phyloP scores from a whole-genome alignment of 1,284 basidiomycete genomes.

The Cutaneotrichosporon cavernicola region DNA sequence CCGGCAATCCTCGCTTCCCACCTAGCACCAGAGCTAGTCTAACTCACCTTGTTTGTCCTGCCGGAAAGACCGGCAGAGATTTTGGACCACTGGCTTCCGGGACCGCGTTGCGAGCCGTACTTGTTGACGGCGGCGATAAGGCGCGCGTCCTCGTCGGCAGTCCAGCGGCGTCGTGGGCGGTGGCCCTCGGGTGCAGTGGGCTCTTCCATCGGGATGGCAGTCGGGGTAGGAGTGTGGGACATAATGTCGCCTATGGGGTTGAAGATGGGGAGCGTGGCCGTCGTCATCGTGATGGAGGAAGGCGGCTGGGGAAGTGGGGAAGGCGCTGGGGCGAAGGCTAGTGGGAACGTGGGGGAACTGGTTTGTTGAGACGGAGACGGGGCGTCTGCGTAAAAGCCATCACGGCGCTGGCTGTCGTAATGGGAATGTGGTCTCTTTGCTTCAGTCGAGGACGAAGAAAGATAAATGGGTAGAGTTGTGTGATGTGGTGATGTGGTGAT shows the following conservation, averaged over 20 bases:
- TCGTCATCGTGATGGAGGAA: neutral
- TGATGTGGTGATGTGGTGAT: neutral
- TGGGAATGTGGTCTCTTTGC: neutral
- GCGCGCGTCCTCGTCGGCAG: constrained; percentile 24
- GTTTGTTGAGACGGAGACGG: constrained; percentile 7
- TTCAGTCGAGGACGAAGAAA: neutral
- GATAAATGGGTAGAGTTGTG: neutral
- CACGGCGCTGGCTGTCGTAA: neutral
- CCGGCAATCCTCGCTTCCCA: neutral
- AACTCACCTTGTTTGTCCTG: constrained; percentile 29
- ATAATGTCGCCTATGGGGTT: neutral
- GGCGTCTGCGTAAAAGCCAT: constrained; percentile 4
- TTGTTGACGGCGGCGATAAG: constrained; percentile 26
- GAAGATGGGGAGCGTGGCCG: neutral
- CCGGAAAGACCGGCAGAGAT: constrained; percentile 22
- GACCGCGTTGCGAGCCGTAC: constrained; percentile 21
- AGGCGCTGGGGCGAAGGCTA: neutral
- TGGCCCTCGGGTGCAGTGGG: neutral
- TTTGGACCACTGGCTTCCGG: constrained; percentile 26
- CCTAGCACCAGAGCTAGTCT: neutral
- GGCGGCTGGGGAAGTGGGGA: neutral
- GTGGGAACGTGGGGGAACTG: constrained; percentile 6
- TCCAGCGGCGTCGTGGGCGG: constrained; percentile 24
- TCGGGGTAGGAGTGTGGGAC: neutral
- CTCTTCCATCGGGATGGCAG: neutral